A percentile compares a stretch with the other conserved stretches of the same genome.
phyloP scores from a whole-genome alignment of 176 grass and related monocot species.

The Triticum monococcum region DNA sequence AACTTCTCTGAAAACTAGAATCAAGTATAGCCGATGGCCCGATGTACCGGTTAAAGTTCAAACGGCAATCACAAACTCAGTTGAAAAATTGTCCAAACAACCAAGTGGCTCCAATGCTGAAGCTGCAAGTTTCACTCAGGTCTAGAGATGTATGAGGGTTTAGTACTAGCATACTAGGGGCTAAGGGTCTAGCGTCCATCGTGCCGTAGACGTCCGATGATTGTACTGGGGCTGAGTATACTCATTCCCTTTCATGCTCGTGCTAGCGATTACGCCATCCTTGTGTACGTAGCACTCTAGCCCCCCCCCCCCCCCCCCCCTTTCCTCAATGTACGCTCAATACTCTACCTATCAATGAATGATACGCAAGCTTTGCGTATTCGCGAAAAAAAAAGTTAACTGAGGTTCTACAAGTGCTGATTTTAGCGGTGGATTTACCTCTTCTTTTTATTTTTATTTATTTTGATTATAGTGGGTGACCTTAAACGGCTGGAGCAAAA shows the following conservation, averaged over 20 bases:
- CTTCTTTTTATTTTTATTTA: background rate
- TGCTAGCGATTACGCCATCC: too few species aligned
- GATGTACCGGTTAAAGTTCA: background rate
- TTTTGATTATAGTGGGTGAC: constrained; percentile 72
- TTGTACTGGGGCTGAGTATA: too few species aligned
- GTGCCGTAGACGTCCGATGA: too few species aligned
- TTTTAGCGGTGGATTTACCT: background rate
- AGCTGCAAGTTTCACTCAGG: background rate
- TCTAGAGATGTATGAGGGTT: constrained; percentile 2
- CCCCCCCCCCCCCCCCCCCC: too few species aligned
- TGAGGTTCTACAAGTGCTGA: background rate
- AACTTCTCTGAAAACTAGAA: background rate
- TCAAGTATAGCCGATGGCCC: background rate
- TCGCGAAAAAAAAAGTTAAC: background rate
- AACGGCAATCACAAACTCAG: background rate
- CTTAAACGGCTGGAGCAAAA: constrained; percentile 66
- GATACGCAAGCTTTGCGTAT: too few species aligned
- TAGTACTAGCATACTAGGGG: background rate
- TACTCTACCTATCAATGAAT: too few species aligned
- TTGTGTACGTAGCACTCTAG: too few species aligned
- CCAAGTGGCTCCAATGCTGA: background rate
- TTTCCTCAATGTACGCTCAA: too few species aligned
- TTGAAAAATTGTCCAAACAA: background rate
- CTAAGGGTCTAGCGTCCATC: too few species aligned
- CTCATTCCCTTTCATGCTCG: too few species aligned